Evolutionary conservation across 2,329 filamentous ascomycete species (phyloP), one percentile per base, ranked within the genome.

Genomic region (Aspergillus transmontanensis): DNA sequence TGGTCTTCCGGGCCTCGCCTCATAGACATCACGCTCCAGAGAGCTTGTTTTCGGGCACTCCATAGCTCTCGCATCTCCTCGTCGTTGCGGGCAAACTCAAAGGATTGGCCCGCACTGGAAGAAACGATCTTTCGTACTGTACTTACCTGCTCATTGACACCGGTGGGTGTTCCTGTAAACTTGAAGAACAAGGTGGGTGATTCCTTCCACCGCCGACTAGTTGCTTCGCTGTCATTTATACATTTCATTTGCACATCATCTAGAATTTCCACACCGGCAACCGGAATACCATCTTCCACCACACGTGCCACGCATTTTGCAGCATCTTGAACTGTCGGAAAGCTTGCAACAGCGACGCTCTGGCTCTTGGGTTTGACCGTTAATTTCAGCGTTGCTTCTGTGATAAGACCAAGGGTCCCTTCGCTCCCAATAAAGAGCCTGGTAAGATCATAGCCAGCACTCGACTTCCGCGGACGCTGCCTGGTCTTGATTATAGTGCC

Each of bases 221-320:
- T 83, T 10, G 76, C 73, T 41, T 80, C 73, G 63, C 80, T 81
- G 53, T 78, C 77, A 68, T 90, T 90, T 76, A 90, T 89, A 75
- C 85, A 89, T 66, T 82, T 80, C 87, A 97, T 97, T 81, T 96
- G 93, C 62, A 93, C 90, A 74, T 96, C 93, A 79, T 97, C 94
- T 32, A 97, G 83, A 62, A 97, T 90, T 80, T 97, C 94, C 50
- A 97, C 88, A n/a, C 94, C 94, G 0, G 94, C 93, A 48, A 97
- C 89, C 34, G 91, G 92, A 12, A 97, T 86, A 30, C 93, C 93
- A 59, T 90, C 86, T 51, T 87, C 87, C 5, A 97, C 93, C 12
- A 97, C 92, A 60, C 85, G 85, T 68, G 89, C 88, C 2, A 95
- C 93, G 75, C 92, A 96, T 73, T 89, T 85, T 19, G 92, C 92